Conservation (phyloP, 768 basidiomycete species). For the Cystobasidium ongulense region DNA sequence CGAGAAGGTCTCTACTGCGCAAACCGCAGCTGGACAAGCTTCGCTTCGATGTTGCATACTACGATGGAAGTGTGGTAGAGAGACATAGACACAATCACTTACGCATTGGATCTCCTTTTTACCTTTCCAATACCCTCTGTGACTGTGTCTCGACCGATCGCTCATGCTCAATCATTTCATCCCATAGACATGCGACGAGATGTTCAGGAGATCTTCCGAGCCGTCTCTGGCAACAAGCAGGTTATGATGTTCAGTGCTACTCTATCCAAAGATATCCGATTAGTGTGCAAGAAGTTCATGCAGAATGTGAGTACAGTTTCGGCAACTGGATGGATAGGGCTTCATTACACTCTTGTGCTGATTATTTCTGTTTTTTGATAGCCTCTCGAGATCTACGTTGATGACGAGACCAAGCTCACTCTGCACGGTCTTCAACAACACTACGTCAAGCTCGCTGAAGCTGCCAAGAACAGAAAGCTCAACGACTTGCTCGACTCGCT, state of each 20-base stretch:
- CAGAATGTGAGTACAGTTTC: slow-evolving; percentile 64
- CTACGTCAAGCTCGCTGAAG: slow-evolving; percentile 93
- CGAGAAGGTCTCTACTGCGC: neutral
- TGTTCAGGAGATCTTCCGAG: slow-evolving; percentile 99
- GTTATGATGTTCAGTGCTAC: slow-evolving; percentile 99
- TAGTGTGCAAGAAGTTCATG: slow-evolving; percentile 99
- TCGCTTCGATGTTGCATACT: too few relatives aligned
- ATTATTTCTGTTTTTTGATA: slow-evolving; percentile 44
- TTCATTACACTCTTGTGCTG: neutral
- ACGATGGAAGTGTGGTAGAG: neutral
- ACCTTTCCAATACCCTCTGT: neutral
- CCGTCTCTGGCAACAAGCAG: slow-evolving; percentile 98
- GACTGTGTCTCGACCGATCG: neutral
- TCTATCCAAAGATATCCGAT: slow-evolving; percentile 87
- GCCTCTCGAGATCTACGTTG: slow-evolving; percentile 99
- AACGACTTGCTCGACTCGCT: slow-evolving; percentile 90
- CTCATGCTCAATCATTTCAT: neutral
- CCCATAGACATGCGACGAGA: slow-evolving; percentile 96
- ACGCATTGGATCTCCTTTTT: neutral
- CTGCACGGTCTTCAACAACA: slow-evolving; percentile 97
- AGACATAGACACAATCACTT: neutral
- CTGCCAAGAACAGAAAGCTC: slow-evolving; percentile 88
- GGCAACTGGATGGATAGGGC: neutral
- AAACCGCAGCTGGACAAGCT: too few relatives aligned
- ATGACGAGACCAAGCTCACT: slow-evolving; percentile 97